Evolutionary conservation across 306 rosid genomes (phyloP).

Genomic region (Pyrus betulifolia): DNA sequence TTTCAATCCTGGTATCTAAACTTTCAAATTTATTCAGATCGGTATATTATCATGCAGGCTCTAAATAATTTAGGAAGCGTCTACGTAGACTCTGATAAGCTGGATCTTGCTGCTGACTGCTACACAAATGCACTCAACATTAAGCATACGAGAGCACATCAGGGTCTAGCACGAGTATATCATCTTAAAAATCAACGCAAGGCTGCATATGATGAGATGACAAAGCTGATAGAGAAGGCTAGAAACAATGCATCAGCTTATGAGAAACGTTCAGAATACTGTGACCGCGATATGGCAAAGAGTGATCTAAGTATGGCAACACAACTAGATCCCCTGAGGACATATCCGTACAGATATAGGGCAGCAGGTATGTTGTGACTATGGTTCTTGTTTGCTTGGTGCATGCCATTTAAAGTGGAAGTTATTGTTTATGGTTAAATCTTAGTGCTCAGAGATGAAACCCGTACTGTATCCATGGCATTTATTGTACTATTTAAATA

Average conservation of each 20-base stretch:
- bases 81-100: slow-evolving; percentile 71
- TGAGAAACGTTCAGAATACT: slow-evolving; percentile 90
- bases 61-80: slow-evolving; percentile 84
- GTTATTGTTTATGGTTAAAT: slow-evolving; percentile 7
- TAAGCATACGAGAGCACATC: slow-evolving; percentile 92
- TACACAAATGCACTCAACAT: slow-evolving; percentile 80
- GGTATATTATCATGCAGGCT: slow-evolving; percentile 48
- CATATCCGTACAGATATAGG: slow-evolving; percentile 91
- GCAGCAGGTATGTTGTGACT: slow-evolving; percentile 67
- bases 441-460: not conserved
- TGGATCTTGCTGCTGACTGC: slow-evolving; percentile 92
- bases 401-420: slow-evolving; percentile 8
- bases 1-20: slow-evolving; percentile 10
- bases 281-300: slow-evolving; percentile 95
- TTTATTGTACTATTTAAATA: not conserved
- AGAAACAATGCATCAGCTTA: slow-evolving; percentile 77
- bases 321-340: slow-evolving; percentile 75
- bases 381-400: not conserved
- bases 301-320: slow-evolving; percentile 75
- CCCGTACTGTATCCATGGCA: not conserved
- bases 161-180: slow-evolving; percentile 87
- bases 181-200: slow-evolving; percentile 69
- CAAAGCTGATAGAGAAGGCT: slow-evolving; percentile 84
- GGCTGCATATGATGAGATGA: slow-evolving; percentile 94
- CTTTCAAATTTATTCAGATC: slow-evolving; percentile 10